Base-by-base conservation (phyloP, 768 basidiomycete species). In the Lactifluus pinguis region DNA sequence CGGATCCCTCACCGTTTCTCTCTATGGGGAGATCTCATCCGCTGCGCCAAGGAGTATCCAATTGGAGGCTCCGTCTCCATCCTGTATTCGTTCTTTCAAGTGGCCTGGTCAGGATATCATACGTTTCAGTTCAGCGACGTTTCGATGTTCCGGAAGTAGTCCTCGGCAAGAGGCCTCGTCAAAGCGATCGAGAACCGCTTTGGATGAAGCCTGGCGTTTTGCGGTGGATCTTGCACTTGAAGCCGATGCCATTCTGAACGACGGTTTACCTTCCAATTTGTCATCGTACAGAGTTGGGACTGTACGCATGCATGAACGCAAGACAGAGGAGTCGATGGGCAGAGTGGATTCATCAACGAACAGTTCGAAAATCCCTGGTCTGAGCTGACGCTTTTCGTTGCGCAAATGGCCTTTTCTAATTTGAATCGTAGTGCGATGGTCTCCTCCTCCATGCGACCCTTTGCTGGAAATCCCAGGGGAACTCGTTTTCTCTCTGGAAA, bases 381-480 rank as follows among this genome's bases (percentile, higher is more conserved):
- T 44, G 59, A 66, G 62, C 60, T 19, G 59, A 61, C 21, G 55
- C 61, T n/a, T 63, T 61, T 50, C 51, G 42, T 60, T 68, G 30
- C 21, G 44, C 25, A 58, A 58, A 67, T 10, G 39, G 59, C n/a
- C 63, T 49, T 21, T 57, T 62, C 50, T 50, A 56, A 48, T 64
- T 39, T 15, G 65, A 39, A 14, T 34, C 34, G 11, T 38, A 56
- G 60, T 65, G 38, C 48, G 34, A 9, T 78, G 73, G 76, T 72
- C 78, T 10, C 79, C 79, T 5, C 75, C 72, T 15, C 25, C 25
- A 25, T 71, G 75, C 2, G 83, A 87, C 63, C 72, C 72, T 4
- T 69, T 74, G 0, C 74, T 86, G 25, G 71, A 78, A 15, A 80
- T 89, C 41, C 87, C 86, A 3, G 89, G 86, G 3, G 88, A 90